These are phyloP conservation scores for Cubamyces sp. DNA, from an alignment of 768 basidiomycete genomes.

Conservation along the genomic window DNA sequence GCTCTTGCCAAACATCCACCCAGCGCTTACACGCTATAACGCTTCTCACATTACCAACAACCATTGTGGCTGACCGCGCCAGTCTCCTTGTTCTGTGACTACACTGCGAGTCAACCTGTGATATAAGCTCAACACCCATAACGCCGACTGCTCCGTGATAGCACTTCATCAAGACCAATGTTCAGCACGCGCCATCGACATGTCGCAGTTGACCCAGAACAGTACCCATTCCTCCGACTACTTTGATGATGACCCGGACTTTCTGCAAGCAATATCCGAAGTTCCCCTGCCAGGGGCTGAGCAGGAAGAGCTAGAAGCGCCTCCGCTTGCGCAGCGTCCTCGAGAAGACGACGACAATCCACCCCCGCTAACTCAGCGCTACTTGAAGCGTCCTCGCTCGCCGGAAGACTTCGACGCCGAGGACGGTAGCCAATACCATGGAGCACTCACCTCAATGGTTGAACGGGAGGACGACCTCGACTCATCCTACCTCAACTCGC, in stretches of 20 bases:
- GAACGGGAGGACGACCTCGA: not conserved
- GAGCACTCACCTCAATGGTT: conserved; percentile 21
- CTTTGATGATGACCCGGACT: conserved; percentile 58
- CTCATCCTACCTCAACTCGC: conserved; percentile 25
- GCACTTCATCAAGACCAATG: no score
- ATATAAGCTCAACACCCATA: no score
- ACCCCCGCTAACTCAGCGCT: conserved; percentile 44
- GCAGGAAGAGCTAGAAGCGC: conserved; percentile 9
- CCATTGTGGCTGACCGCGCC: not conserved
- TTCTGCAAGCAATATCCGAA: conserved; percentile 51
- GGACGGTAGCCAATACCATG: conserved; percentile 22
- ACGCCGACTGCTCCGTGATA: no score
- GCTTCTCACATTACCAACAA: not conserved
- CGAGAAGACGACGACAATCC: conserved; percentile 38
- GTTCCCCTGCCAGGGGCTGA: conserved; percentile 39
- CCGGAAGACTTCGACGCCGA: conserved; percentile 40
- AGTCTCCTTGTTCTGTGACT: not conserved
- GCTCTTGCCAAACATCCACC: conserved; percentile 26
- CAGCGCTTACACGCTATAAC: conserved; percentile 5
- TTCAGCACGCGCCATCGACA: not conserved
- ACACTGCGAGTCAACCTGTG: no score
- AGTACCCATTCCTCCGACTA: conserved; percentile 52
- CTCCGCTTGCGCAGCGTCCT: conserved; percentile 22
- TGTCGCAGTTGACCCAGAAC: conserved; percentile 19
- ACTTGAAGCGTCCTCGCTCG: conserved; percentile 44